Evolutionary conservation across 2,329 filamentous ascomycete species (phyloP), one percentile per base, ranked within the genome.

Genomic region (Exserohilum rostratum): DNA sequence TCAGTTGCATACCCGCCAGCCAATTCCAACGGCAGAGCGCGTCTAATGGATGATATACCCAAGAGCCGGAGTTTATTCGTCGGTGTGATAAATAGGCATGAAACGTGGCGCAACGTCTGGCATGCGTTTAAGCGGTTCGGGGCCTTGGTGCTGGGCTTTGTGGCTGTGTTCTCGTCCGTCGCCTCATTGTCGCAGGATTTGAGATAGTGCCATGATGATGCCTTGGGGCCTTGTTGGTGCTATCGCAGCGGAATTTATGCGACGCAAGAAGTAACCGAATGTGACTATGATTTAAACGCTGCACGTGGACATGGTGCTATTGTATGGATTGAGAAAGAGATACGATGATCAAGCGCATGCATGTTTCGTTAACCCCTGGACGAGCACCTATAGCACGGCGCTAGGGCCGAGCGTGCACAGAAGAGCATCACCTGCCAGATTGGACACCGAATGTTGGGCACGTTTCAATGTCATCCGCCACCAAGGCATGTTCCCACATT

Each of bases 11-110:
- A 50, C 11, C 48, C 47, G 44, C 31, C 27, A 46, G 22, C 53
- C 59, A 57, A 50, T 59, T 53, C 33, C 18, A 22, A 20, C 11
- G 15, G 42, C 34, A 56, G 22, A 29, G 25, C 30, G 18, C 45
- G 34, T 12, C n/a, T n/a, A n/a, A 12, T 12, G 37, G 18, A 39
- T 30, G 10, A 40, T 35, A 31, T 17, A 17, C 40, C n/a, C 18
- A 54, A 53, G 44, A 45, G 20, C 44, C 47, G 1, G 29, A 15
- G 4, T 11, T n/a, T 25, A 18, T 31, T 35, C 38, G 22, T 12
- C 29, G 29, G 53, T 31, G 20, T 4, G 9, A 29, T 43, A 11
- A 18, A 20, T 29, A n/a, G 37, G 46, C 40, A 27, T 39, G 27
- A 30, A 39, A 31, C 31, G 46, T 57, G 31, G 55, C 46, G 55